Evolutionary conservation across 345 rosid species (phyloP), one percentile per base, ranked within the genome.

Genomic region (Erucastrum elatum): DNA sequence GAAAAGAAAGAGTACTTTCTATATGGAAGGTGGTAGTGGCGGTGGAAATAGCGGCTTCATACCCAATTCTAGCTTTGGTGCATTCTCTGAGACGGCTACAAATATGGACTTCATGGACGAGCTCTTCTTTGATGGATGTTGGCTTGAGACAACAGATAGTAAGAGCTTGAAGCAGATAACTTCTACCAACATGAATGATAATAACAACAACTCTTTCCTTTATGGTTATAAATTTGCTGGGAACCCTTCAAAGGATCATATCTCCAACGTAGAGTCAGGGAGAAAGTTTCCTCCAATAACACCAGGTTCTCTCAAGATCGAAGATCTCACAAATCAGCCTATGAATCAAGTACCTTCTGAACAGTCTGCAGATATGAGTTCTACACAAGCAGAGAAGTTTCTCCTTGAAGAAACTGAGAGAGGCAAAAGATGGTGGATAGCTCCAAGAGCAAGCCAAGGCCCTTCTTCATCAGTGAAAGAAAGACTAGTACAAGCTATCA

Each of bases 31-130:
- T 80, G 75, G 68, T 65, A 29, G 77, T 51, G 63, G 71, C 17
- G 81, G 74, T 66, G 75, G 82, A 53, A 46, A 71, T 71, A 88
- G 85, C 16, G 69, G 66, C 53, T 80, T 77, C 79, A 11, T 85
- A 4, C 87, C 88, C 0, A 78, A 75, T 80, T 82, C 91, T 70
- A 46, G 70, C 64, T 74, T 80, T 81, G 87, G 84, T 66, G 79
- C 71, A 78, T 83, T 85, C 77, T 75, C 84, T 5, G 90, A 82
- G 30, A 61, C 88, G 67, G 75, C 89, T 80, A 85, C 90, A 91
- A 91, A 94, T 85, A 85, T 94, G 87, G 97, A 92, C 85, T 87
- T 90, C 79, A 86, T 94, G 94, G 94, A 94, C 61, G 89, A 92
- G 74, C 91, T 92, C 80, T 87, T 92, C 84, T 81, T 77, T 70